Evolutionary conservation across 2,329 filamentous ascomycete species (phyloP), one percentile per base, ranked within the genome.

Genomic region (Penicillium sp.): DNA sequence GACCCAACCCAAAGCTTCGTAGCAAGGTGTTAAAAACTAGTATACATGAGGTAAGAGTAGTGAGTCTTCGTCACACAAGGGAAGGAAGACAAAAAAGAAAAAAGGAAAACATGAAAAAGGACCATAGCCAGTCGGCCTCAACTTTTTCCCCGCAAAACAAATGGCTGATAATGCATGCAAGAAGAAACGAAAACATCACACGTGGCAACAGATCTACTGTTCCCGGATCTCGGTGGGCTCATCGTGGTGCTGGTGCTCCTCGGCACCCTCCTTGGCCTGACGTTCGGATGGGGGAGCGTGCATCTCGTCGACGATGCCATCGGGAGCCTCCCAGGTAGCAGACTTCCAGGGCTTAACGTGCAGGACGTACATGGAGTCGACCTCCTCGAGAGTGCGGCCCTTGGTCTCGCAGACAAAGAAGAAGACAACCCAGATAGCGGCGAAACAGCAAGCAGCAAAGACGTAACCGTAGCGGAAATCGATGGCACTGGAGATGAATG

Each of bases 391-490:
- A 0, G 81, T 83, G 5, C 85, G 79, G 45, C 84, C 86, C 61
- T 86, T 83, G 39, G 80, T 83, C 64, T 90, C 86, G 47, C 85
- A 81, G 45, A 90, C 78, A 65, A 89, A 89, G 69, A 90, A 86
- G 72, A 85, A 90, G 28, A 90, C 84, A 9, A 89, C 67, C 0
- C 82, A 54, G 0, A 81, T 79, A 0, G 79, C 85, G 0, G 79
- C 72, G 13, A 87, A 70, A 59, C 86, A 88, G 64, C 85, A 89
- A 1, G 75, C 83, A 0, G 85, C 86, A 64, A 90, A 90, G 39
- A 91, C 82, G 57, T 89, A 88, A 9, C 87, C 86, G 64, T 90
- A 89, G 18, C 77, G 76, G 68, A 85, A 90, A 58, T 86, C 80
- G 48, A 90, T 90, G 7, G 80, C 76, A 0, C 73, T 72, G 1